Evolutionary conservation across 495 filamentous ascomycete genomes (phyloP).

Genomic region (Penicillium coprophilum): DNA sequence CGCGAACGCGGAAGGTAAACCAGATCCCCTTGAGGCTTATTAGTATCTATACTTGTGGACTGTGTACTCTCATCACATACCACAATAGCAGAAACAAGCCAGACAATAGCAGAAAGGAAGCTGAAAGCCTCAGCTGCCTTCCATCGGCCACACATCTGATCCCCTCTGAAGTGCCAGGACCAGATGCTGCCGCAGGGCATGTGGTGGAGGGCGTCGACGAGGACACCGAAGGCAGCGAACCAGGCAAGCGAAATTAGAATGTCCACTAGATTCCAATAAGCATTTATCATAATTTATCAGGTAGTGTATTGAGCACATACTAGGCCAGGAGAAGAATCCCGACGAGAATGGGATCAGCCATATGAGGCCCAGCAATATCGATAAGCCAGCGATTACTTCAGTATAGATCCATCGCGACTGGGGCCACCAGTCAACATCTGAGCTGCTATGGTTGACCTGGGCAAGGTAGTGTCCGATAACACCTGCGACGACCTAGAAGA

Average conservation of each 20-base stretch:
- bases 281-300: not conserved
- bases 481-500: constrained; percentile 53
- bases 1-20: constrained; percentile 40
- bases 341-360: constrained; percentile 56
- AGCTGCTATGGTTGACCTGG: constrained; percentile 16
- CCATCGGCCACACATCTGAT: constrained; percentile 55
- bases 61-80: constrained; percentile 25
- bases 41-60: not conserved
- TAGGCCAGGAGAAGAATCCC: constrained; percentile 45
- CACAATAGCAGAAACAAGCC: constrained; percentile 60
- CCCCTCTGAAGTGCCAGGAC: constrained; percentile 45
- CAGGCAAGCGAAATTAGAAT: constrained; percentile 59
- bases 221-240: constrained; percentile 64
- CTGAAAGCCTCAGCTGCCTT: constrained; percentile 66
- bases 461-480: constrained; percentile 56
- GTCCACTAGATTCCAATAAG: constrained; percentile 43
- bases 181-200: constrained; percentile 57
- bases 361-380: constrained; percentile 51
- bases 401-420: constrained; percentile 59
- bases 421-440: constrained; percentile 35
- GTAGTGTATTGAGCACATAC: constrained; percentile 28
- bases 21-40: constrained; percentile 35
- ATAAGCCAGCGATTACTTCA: constrained; percentile 56
- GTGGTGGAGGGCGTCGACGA: constrained; percentile 54
- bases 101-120: constrained; percentile 66